A percentile compares a stretch with the other conserved stretches of the same genome.
These are phyloP conservation scores for Linderina pennispora DNA, from an alignment of 192 early-diverging fungal species.

Conservation along the genomic window DNA sequence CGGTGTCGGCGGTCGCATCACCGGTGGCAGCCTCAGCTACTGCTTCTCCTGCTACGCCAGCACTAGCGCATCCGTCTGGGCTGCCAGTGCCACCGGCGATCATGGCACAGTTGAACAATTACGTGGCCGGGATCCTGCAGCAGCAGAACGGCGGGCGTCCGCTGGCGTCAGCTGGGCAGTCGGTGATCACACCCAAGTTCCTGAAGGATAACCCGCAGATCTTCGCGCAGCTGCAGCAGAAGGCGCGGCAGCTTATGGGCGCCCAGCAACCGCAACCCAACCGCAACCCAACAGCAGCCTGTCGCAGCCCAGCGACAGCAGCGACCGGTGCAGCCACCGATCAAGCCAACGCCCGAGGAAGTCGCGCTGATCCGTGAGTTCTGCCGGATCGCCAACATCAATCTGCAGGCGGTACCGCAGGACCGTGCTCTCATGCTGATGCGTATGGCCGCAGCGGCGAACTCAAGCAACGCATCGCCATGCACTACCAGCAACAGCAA, in stretches of 20 bases:
- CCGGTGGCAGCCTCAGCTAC: neutral
- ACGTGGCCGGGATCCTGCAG: neutral
- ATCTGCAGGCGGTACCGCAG: conserved; percentile 8
- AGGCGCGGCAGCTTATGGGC: conserved; percentile 10
- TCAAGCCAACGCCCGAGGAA: conserved; percentile 25
- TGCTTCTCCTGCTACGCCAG: neutral
- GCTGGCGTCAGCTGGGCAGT: too few relatives aligned
- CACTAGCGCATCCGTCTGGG: neutral
- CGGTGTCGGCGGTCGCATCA: too few relatives aligned
- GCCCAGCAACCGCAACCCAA: neutral
- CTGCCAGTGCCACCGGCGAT: neutral
- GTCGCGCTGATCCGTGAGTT: conserved; percentile 23
- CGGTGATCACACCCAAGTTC: neutral
- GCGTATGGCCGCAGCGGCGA: conserved; percentile 30
- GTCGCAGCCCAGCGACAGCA: conserved; percentile 11
- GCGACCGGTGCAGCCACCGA: conserved; percentile 1
- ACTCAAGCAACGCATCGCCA: conserved; percentile 3
- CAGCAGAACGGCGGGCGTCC: neutral
- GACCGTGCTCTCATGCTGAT: conserved; percentile 12
- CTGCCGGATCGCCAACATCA: conserved; percentile 6
- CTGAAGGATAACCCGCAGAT: neutral
- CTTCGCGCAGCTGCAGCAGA: neutral
- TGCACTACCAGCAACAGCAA: conserved; percentile 6
- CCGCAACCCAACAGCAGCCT: conserved; percentile 6
- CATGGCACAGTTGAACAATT: neutral